Evolutionary conservation across 768 basidiomycete species (phyloP).

Genomic region (Mycena pura): DNA sequence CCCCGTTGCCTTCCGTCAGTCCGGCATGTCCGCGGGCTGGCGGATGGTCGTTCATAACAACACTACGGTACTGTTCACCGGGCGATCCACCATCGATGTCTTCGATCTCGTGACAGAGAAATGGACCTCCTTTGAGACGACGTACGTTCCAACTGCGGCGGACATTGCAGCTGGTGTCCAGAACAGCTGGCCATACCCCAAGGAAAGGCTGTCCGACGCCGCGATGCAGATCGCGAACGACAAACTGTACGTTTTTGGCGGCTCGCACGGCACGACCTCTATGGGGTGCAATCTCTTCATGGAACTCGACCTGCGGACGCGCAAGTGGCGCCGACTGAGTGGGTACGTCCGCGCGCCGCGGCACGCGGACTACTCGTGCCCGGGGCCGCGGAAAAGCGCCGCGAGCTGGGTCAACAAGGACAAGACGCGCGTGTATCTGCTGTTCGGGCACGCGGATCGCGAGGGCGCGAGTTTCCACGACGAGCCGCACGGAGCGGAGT

Average conservation of each 20-base stretch:
- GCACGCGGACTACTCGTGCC: neutral
- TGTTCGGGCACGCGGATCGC: neutral
- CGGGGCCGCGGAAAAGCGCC: neutral
- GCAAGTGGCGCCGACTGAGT: neutral
- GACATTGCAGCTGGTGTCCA: neutral
- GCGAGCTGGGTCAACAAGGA: neutral
- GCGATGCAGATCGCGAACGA: neutral
- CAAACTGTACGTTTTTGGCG: neutral
- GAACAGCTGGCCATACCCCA: neutral
- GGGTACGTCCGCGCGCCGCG: neutral
- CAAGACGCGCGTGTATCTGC: neutral
- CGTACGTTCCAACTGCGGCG: neutral
- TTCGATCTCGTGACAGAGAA: neutral
- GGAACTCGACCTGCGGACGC: neutral
- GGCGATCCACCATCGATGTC: neutral
- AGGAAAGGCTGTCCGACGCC: neutral
- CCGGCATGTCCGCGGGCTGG: neutral
- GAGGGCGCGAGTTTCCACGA: neutral
- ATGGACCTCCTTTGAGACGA: neutral
- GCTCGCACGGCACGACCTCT: neutral
- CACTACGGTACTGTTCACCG: no score
- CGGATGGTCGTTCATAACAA: neutral
- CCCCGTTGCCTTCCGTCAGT: neutral
- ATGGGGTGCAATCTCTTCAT: neutral
- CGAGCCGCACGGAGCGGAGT: neutral